These are phyloP conservation scores for Aspergillus puulaauensis DNA, from an alignment of 2,329 filamentous ascomycete genomes.

Conservation along the genomic window DNA sequence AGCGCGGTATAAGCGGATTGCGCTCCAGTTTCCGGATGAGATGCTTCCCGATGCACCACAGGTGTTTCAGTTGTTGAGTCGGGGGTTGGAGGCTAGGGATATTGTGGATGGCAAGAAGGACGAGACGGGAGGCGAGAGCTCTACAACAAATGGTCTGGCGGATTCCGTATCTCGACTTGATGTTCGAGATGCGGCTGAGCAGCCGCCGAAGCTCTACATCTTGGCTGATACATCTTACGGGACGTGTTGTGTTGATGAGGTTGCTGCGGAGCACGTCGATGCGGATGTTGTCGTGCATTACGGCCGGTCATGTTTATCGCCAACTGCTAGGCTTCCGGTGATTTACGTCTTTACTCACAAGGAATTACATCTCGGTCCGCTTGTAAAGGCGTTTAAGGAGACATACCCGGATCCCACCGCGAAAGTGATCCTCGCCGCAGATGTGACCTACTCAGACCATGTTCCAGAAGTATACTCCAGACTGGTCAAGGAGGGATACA, in stretches of 20 bases:
- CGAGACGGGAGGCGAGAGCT: conserved; percentile 5
- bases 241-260: conserved; percentile 94
- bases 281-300: conserved; percentile 94
- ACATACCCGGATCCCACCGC: conserved; percentile 65
- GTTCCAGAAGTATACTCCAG: conserved; percentile 57
- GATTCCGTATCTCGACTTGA: conserved; percentile 29
- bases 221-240: conserved; percentile 96
- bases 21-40: conserved; percentile 91
- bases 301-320: conserved; percentile 86
- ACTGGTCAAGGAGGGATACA: conserved; percentile 67
- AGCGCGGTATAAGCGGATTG: conserved; percentile 72
- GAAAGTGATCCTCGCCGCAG: conserved; percentile 79
- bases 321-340: conserved; percentile 81
- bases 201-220: conserved; percentile 65
- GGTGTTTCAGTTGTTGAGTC: conserved; percentile 67
- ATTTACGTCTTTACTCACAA: conserved; percentile 86
- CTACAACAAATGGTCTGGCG: conserved; percentile 16
- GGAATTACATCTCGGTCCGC: conserved; percentile 61
- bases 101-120: conserved; percentile 16
- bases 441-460: conserved; percentile 82
- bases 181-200: conserved; percentile 21
- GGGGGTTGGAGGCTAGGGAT: conserved; percentile 45
- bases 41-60: conserved; percentile 85
- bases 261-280: conserved; percentile 89
- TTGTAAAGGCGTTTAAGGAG: conserved; percentile 61